phyloP scores from a whole-genome alignment of 2,329 filamentous ascomycete genomes.

The Chaetomium strumarium region DNA sequence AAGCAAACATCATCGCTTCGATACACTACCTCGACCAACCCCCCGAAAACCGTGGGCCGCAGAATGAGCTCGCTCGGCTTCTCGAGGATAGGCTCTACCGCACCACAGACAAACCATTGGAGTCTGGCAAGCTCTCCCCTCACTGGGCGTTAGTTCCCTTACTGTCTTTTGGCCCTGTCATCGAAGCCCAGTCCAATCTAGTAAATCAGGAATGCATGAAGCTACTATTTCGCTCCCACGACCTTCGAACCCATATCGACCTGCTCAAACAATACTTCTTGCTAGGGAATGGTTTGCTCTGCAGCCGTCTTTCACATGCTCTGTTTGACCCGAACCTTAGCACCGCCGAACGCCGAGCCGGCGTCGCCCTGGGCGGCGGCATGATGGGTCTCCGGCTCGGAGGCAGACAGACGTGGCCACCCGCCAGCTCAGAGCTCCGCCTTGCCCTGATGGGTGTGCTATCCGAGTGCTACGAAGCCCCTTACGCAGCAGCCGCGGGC shows the following conservation, averaged over 20 bases:
- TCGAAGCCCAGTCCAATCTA: constrained; percentile 67
- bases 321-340: constrained; percentile 80
- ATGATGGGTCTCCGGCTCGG: constrained; percentile 77
- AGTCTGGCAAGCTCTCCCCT: constrained; percentile 34
- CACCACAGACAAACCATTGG: constrained; percentile 8
- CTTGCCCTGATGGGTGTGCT: constrained; percentile 83
- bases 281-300: constrained; percentile 78
- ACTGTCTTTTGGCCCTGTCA: constrained; percentile 69
- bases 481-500: not conserved
- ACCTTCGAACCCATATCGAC: constrained; percentile 64
- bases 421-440: constrained; percentile 87
- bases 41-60: constrained; percentile 23
- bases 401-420: constrained; percentile 81
- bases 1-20: constrained; percentile 44
- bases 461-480: constrained; percentile 58
- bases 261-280: constrained; percentile 78
- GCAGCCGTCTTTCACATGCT: constrained; percentile 70
- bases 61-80: constrained; percentile 37
- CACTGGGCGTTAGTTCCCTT: constrained; percentile 58
- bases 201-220: constrained; percentile 70
- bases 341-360: constrained; percentile 66
- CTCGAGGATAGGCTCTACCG: constrained; percentile 36
- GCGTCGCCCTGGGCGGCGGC: constrained; percentile 56
- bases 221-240: constrained; percentile 69
- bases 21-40: constrained; percentile 42